These are phyloP conservation scores for Penicillium sclerotiorum DNA, from an alignment of 2,329 filamentous ascomycete genomes.

Conservation along the genomic window DNA sequence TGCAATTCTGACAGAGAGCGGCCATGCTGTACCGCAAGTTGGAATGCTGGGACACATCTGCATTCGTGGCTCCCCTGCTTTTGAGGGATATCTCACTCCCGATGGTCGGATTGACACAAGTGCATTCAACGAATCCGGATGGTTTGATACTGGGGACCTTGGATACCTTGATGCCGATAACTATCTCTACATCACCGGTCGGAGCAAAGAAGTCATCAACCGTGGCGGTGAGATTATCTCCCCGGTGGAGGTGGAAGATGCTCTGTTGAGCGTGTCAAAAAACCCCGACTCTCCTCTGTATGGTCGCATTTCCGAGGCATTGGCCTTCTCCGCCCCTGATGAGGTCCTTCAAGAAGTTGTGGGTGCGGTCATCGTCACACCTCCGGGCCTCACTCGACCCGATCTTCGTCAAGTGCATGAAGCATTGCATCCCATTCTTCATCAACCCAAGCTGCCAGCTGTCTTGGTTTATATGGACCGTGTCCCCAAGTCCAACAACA, in stretches of 20 bases:
- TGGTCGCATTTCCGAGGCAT: conserved; percentile 51
- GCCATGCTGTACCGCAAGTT: conserved; percentile 31
- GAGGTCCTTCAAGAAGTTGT: conserved; percentile 60
- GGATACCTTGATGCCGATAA: conserved; percentile 56
- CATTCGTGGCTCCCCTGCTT: conserved; percentile 56
- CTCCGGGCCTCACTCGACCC: conserved; percentile 45
- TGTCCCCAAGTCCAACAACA: conserved; percentile 60
- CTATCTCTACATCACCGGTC: conserved; percentile 58
- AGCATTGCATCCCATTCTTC: conserved; percentile 51
- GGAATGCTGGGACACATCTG: conserved; percentile 53
- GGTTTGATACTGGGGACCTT: conserved; percentile 60
- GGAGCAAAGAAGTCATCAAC: conserved; percentile 61
- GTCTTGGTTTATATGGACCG: conserved; percentile 59
- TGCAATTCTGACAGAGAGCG: conserved; percentile 49
- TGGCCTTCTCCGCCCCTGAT: conserved; percentile 59
- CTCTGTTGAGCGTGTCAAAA: conserved; percentile 53
- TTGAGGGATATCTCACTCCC: conserved; percentile 42
- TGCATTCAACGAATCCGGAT: conserved; percentile 51
- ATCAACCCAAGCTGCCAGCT: conserved; percentile 57
- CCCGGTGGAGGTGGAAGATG: conserved; percentile 62
- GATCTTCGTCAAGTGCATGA: conserved; percentile 55
- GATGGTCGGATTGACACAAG: conserved; percentile 17
- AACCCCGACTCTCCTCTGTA: conserved; percentile 44
- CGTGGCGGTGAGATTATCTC: conserved; percentile 62
- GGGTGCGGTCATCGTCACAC: conserved; percentile 56